Percentiles rank a stretch among this genome's conserved stretches.
These are phyloP conservation scores for Alternaria sp. DNA, from an alignment of 2,329 filamentous ascomycete genomes.

Conservation along the genomic window DNA sequence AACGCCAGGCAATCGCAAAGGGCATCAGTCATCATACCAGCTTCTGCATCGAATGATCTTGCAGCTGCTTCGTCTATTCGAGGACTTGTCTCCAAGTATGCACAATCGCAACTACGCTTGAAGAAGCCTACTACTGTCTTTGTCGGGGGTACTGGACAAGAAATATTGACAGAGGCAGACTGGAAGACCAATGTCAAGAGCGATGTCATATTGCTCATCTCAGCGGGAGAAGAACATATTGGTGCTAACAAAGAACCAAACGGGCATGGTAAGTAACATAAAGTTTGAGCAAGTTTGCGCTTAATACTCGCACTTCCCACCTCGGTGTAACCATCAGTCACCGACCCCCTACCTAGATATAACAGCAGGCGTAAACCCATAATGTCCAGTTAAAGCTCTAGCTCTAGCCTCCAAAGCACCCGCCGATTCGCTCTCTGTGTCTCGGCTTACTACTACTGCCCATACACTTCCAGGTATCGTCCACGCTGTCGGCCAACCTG, in stretches of 20 bases:
- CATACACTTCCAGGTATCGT: constrained; percentile 47
- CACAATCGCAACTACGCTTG: constrained; percentile 42
- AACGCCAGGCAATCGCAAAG: constrained; percentile 21
- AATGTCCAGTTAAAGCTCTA: constrained; percentile 34
- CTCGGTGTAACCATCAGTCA: neutral
- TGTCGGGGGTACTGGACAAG: constrained; percentile 34
- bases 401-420: constrained; percentile 41
- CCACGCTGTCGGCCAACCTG: constrained; percentile 47
- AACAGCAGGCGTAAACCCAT: constrained; percentile 26
- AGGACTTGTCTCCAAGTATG: constrained; percentile 39
- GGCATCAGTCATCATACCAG: constrained; percentile 32
- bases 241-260: constrained; percentile 32
- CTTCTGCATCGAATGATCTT: constrained; percentile 26
- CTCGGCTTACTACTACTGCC: constrained; percentile 44
- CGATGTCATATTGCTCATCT: constrained; percentile 41
- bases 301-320: constrained; percentile 16
- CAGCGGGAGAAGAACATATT: constrained; percentile 45
- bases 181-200: constrained; percentile 36
- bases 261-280: constrained; percentile 24
- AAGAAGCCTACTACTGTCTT: constrained; percentile 42
- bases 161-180: constrained; percentile 37
- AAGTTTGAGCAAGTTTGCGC: constrained; percentile 36
- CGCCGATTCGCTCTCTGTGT: constrained; percentile 41
- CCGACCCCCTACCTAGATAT: constrained; percentile 7
- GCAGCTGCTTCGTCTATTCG: constrained; percentile 26